Percentiles rank a stretch among this genome's conserved stretches.
These are phyloP conservation scores for Termitomyces sp. DNA, from an alignment of 768 basidiomycete species.

Conservation along the genomic window DNA sequence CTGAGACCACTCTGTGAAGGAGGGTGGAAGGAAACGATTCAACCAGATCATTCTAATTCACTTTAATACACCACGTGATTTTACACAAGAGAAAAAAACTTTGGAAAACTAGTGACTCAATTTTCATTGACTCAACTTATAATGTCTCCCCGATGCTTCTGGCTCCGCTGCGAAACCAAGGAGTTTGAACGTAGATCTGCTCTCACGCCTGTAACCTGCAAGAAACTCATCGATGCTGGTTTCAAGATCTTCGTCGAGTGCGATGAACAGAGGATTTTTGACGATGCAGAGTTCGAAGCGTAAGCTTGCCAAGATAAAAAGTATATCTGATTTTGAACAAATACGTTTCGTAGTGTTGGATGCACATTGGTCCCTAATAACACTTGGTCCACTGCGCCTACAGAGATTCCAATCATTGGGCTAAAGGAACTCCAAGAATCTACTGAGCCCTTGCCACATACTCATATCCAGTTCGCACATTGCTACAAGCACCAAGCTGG, in stretches of 20 bases:
- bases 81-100: too few species aligned
- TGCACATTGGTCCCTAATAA: constrained; percentile 85
- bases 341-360: constrained; percentile 58
- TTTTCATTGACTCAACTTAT: neutral
- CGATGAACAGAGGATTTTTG: constrained; percentile 91
- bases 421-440: constrained; percentile 93
- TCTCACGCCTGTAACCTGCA: constrained; percentile 87
- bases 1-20: too few species aligned
- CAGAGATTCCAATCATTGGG: constrained; percentile 77
- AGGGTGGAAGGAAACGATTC: too few species aligned
- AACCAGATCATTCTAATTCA: too few species aligned
- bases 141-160: constrained; percentile 59
- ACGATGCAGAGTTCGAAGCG: constrained; percentile 90
- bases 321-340: neutral
- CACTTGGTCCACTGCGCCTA: constrained; percentile 81
- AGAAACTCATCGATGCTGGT: constrained; percentile 80
- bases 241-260: constrained; percentile 91
- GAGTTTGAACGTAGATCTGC: constrained; percentile 90
- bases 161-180: constrained; percentile 98
- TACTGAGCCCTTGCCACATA: constrained; percentile 78
- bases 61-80: too few species aligned
- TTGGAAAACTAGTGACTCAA: neutral
- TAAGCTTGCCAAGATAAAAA: constrained; percentile 35
- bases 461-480: constrained; percentile 97
- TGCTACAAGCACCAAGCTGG: constrained; percentile 96